Conservation (phyloP, 805 yeast genomes). For the Candida nitratophila region DNA sequence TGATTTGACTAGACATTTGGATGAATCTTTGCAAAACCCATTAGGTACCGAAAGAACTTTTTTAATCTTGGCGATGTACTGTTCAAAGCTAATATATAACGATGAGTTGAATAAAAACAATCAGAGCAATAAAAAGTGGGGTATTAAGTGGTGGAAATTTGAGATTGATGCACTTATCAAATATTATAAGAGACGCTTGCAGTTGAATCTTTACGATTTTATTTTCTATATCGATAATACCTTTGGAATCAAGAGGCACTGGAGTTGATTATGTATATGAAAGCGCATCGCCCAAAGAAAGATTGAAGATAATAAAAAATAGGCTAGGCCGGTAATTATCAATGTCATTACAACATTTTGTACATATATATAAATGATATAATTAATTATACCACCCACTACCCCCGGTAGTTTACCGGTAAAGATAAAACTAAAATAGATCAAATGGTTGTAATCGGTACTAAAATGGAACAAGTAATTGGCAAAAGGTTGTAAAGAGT, state of each 20-base stretch:
- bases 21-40: constrained; percentile 75
- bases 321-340: no score
- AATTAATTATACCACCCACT: no score
- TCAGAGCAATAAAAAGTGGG: constrained; percentile 9
- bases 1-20: constrained; percentile 84
- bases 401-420: no score
- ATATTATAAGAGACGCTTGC: constrained; percentile 24
- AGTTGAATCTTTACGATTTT: constrained; percentile 28
- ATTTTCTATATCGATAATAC: constrained; percentile 6
- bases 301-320: no score
- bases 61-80: constrained; percentile 81
- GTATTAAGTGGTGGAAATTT: constrained; percentile 18
- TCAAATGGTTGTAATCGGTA: no score
- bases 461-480: no score
- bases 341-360: no score
- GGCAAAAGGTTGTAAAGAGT: no score
- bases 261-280: not conserved
- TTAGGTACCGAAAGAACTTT: constrained; percentile 85
- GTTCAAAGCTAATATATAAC: constrained; percentile 72
- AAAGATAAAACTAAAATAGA: no score
- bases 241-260: not conserved
- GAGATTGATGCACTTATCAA: constrained; percentile 24
- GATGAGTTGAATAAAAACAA: constrained; percentile 34
- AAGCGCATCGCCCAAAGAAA: no score
- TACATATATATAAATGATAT: no score